Conservation (phyloP, 768 basidiomycete species). For the Amanita jacksonii region DNA sequence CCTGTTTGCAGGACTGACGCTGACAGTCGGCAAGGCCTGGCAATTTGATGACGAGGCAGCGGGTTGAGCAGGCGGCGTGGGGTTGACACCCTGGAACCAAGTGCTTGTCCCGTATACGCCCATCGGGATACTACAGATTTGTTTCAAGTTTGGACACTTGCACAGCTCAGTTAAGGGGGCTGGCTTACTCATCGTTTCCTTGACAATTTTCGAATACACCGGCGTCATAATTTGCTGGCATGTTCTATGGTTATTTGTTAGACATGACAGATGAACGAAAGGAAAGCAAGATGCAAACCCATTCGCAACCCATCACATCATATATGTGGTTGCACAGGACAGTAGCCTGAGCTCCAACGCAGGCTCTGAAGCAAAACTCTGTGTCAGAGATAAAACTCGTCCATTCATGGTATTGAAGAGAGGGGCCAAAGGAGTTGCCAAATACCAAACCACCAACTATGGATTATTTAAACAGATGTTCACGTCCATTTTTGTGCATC, state of each 20-base stretch:
- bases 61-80: conserved; percentile 51
- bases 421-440: conserved; percentile 46
- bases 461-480: conserved; percentile 14
- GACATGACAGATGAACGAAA: background rate
- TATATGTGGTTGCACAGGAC: conserved; percentile 70
- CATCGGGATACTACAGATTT: conserved; percentile 39
- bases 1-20: conserved; percentile 19
- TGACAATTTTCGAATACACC: conserved; percentile 60
- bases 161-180: background rate
- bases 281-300: conserved; percentile 23
- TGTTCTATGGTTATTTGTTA: conserved; percentile 43
- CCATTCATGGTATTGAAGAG: conserved; percentile 68
- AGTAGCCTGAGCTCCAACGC: conserved; percentile 47
- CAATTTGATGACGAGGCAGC: conserved; percentile 61
- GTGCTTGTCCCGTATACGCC: conserved; percentile 68
- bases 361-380: conserved; percentile 67
- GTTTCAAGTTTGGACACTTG: conserved; percentile 1
- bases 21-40: conserved; percentile 27
- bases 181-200: conserved; percentile 40
- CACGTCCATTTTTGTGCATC: no score
- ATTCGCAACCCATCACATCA: conserved; percentile 55
- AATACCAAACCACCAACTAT: conserved; percentile 64
- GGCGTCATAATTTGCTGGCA: conserved; percentile 56
- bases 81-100: conserved; percentile 51
- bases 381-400: conserved; percentile 68